Conservation (phyloP, 2,329 filamentous ascomycete species). For the Curvularia verruculosa region DNA sequence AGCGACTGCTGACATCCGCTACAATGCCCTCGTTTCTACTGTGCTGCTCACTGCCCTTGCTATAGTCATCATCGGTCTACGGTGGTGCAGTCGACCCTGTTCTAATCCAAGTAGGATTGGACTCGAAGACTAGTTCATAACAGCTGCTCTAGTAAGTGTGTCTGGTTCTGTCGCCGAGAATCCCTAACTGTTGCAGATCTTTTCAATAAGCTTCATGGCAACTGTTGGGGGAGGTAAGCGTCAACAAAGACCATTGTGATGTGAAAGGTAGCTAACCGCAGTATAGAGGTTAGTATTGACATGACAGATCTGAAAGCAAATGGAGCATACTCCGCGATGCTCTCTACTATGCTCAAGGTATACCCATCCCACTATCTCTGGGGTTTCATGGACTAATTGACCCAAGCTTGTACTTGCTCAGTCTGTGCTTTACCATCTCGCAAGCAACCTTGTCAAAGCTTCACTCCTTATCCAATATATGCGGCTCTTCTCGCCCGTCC, state of each 20-base stretch:
- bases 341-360: slow-evolving; percentile 22
- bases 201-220: slow-evolving; percentile 37
- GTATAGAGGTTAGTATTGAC: slow-evolving; percentile 19
- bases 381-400: not conserved
- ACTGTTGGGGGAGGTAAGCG: slow-evolving; percentile 32
- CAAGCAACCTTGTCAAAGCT: slow-evolving; percentile 41
- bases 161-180: too few species aligned
- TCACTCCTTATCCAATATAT: slow-evolving; percentile 44
- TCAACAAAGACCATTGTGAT: not conserved
- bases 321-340: not conserved
- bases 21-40: slow-evolving; percentile 33
- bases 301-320: not conserved
- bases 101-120: slow-evolving; percentile 19
- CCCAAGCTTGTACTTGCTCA: slow-evolving; percentile 39
- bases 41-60: slow-evolving; percentile 35
- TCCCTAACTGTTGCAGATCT: slow-evolving; percentile 23
- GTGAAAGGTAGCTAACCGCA: not conserved
- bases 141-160: slow-evolving; percentile 32
- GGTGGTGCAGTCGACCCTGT: slow-evolving; percentile 37
- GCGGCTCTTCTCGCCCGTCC: slow-evolving; percentile 29
- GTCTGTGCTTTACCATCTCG: slow-evolving; percentile 40
- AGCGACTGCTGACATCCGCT: slow-evolving; percentile 31
- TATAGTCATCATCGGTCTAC: slow-evolving; percentile 26
- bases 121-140: slow-evolving; percentile 39
- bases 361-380: not conserved